Base-by-base conservation (phyloP, 495 filamentous ascomycete species). In the Neurospora sp. region DNA sequence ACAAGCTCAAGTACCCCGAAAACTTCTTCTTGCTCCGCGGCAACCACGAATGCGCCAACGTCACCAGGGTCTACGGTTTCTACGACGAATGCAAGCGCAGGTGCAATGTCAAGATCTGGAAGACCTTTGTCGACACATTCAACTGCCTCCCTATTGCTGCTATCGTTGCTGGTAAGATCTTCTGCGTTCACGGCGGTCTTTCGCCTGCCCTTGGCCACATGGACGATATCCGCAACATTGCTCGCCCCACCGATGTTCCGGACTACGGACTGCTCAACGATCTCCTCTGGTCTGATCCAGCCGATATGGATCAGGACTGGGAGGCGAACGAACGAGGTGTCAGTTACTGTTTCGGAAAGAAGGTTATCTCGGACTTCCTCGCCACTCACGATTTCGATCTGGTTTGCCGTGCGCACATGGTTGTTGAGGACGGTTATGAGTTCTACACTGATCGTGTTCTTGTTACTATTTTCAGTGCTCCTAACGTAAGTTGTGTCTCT, bases 11-110 rank as follows among this genome's bases (percentile, higher is more conserved):
- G 79, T 99, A 92, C 75, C 96, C 96, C 8, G 96, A 98, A 83
- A 99, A 99, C 83, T 99, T 99, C 83, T 99, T 99, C 83, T 85
- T 99, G 71, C 86, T 99, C 31, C 92, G 96, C 54, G 96, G 96
- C 43, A 99, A 99, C 78, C 96, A 99, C 78, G 96, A 99, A 80
- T 98, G 96, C 83, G 96, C 96, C 79, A 99, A 98, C 77, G 96
- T 99, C 43, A 99, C 96, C 21, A 88, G 96, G 43, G 96, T 99
- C 24, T 99, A 99, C 81, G 96, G 96, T 10, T 99, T 99, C 82
- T 99, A 99, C 84, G 96, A 99, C 78, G 96, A 99, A 78, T 99
- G 96, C 87, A 99, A 99, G 83, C 88, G 96, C 76, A 88, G 96
- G 73, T 97, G 94, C 84, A 98, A 97, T 80, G 92, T 99, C 79